Evolutionary conservation across 371 early-diverging fungal species (phyloP), one percentile per base, ranked within the genome.

Genomic region (Capniomyces stellatus): DNA sequence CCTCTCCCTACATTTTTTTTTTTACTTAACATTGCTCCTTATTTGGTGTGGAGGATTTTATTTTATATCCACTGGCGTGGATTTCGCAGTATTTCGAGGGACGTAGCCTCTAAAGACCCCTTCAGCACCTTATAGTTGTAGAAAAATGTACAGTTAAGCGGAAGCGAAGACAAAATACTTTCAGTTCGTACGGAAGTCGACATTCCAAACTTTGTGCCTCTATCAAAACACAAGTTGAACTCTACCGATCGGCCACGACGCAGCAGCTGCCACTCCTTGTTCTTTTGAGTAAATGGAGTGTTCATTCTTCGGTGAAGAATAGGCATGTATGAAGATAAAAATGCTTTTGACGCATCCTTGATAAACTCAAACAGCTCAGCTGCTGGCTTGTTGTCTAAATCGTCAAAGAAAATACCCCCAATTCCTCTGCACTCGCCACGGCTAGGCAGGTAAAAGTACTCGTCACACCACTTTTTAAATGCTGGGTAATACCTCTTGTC

Each of bases 351-450:
- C 22, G 78, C 77, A 29, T 75, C 78, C 55, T 76, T 67, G 2
- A 82, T 77, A 59, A 86, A 81, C 0, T 55, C 63, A 61, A 89
- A 87, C 23, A 83, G 61, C 35, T 80, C 72, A 50, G 85, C 83
- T 1, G 73, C 75, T 42, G 72, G 61, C 58, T 74, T 75, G 53
- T 76, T 71, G 55, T 85, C 81, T 28, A 89, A 65, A 53, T 89
- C 89, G 54, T 89, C 90, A 63, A 87, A 88, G 60, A 88, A 85
- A 52, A 89, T 83, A 24, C 90, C 90, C 51, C 90, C 89, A 48
- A 89, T 70, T 21, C 90, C 90, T 35, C 90, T 80, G 2, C 73
- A 70, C 58, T 89, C 90, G 13, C 65, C 64, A 31, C 90, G 82
- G 63, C 88, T 88, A 10, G 71, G 63, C 52, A 79, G 77, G 57